Conservation (phyloP, 2,329 filamentous ascomycete species). For the Cercospora zeina region DNA sequence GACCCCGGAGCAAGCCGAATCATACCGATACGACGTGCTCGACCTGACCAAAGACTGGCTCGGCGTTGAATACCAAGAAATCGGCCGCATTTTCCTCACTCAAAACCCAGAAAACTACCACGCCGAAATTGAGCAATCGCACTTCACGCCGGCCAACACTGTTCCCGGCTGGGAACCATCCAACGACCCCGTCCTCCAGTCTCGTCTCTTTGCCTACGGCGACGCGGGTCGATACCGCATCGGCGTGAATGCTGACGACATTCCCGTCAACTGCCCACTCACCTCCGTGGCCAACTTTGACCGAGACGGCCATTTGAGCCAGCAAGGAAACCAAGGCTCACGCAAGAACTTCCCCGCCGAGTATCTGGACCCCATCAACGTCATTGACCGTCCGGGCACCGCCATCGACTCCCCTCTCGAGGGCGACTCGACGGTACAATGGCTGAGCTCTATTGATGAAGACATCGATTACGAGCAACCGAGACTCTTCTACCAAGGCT, state of each 20-base stretch:
- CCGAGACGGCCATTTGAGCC: conserved; percentile 37
- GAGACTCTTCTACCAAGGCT: conserved; percentile 34
- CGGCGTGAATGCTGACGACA: conserved; percentile 55
- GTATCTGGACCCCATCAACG: conserved; percentile 34
- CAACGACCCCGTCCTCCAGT: conserved; percentile 52
- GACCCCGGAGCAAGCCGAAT: conserved; percentile 50
- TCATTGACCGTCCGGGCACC: conserved; percentile 30
- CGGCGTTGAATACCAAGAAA: conserved; percentile 47
- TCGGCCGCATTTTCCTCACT: conserved; percentile 54
- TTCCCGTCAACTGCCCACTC: conserved; percentile 53
- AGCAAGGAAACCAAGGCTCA: conserved; percentile 32
- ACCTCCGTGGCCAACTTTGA: conserved; percentile 33
- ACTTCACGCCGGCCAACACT: conserved; percentile 55
- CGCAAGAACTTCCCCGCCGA: conserved; percentile 34
- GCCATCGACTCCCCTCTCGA: conserved; percentile 30
- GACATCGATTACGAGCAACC: conserved; percentile 38
- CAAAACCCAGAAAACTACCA: conserved; percentile 57
- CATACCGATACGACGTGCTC: conserved; percentile 56
- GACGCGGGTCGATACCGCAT: conserved; percentile 55
- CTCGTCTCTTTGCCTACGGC: conserved; percentile 52
- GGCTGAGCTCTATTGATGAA: conserved; percentile 31
- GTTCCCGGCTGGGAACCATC: conserved; percentile 55
- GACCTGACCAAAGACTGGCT: conserved; percentile 59
- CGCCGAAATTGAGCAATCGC: conserved; percentile 54
- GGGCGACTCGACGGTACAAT: conserved; percentile 29